Evolutionary conservation across 192 early-diverging fungal genomes (phyloP), one percentile per base, ranked within the genome.

Genomic region (Geosiphon pyriformis): DNA sequence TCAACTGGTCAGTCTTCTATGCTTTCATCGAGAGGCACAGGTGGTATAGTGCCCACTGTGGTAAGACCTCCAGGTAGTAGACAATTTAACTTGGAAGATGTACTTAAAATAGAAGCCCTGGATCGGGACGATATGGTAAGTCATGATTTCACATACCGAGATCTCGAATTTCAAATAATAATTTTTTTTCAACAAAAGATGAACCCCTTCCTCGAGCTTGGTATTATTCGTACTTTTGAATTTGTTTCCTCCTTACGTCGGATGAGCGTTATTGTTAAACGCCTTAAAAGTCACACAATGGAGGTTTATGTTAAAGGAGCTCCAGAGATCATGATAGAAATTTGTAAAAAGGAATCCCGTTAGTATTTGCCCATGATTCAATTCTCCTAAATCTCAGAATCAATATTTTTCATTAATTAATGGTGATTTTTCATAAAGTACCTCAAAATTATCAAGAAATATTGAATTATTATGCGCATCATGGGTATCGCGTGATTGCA

Each of bases 291-390:
- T 53, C 78, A 77, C 20, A 76, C 76, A 8, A 82, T 87, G 77
- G 89, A 94, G 37, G 87, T 94, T 4, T 99, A 90, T 71, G 92
- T 94, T 11, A 99, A 99, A 76, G 98, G 98, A 4, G 98, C 98
- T 2, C 98, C 98, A 3, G 98, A 99, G 73, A 92, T 90, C 1
- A 90, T 99, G 81, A 78, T 83, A 31, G 83, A 90, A 42, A 90
- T 99, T 51, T 99, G 98, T 70, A 73, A 67, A 61, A 83, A 88
- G 26, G 90, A 88, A 32, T 86, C 93, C 3, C 60, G 88, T 90
- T 76, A 64, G 75, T 74, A 55, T 49, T 18, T 47, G 35, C 22
- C 32, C 22, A 20, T 56, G 31, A 56, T 20, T 1, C 22, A 0
- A 33, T 37, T 15, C 25, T 3, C 37, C 29, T 52, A n/a, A 34